Percentiles rank a stretch among this genome's conserved stretches.
Evolutionary conservation across 1,284 basidiomycete species (phyloP).

Genomic region (Fomitiporia mediterranea): DNA sequence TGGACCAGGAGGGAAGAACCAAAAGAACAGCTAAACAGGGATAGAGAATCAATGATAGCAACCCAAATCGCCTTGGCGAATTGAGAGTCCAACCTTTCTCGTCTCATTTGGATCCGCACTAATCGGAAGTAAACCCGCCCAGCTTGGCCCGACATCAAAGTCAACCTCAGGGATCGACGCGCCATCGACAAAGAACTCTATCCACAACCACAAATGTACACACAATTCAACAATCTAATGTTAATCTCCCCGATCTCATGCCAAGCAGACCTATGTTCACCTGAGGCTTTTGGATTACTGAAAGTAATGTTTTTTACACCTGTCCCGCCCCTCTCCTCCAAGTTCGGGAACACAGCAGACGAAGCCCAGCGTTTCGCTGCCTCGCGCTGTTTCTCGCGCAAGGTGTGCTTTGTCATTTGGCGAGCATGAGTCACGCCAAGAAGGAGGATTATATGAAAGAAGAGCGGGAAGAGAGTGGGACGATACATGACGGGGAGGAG

Average conservation of each 20-base stretch:
- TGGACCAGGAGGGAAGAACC: slow-evolving; percentile 80
- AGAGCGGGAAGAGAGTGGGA: background rate
- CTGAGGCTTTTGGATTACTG: slow-evolving; percentile 57
- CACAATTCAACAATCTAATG: background rate
- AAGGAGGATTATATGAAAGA: background rate
- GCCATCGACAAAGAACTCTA: slow-evolving; percentile 73
- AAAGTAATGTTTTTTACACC: slow-evolving; percentile 65
- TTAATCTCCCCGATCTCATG: too few relatives aligned
- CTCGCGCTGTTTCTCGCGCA: slow-evolving; percentile 12
- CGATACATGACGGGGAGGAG: background rate
- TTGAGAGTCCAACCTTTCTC: slow-evolving; percentile 46
- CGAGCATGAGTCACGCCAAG: background rate
- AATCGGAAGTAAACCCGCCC: slow-evolving; percentile 70
- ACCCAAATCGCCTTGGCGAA: too few relatives aligned
- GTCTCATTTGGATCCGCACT: slow-evolving; percentile 56
- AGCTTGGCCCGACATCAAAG: slow-evolving; percentile 71
- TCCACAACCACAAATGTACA: background rate
- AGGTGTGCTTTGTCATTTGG: slow-evolving; percentile 9
- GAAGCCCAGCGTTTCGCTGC: slow-evolving; percentile 7
- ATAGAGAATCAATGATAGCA: too few relatives aligned
- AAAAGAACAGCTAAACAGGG: slow-evolving; percentile 76
- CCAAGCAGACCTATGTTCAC: slow-evolving; percentile 33
- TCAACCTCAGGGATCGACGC: slow-evolving; percentile 60
- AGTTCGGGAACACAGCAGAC: background rate
- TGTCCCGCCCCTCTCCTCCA: slow-evolving; percentile 7